Conservation (phyloP, 176 grass and related monocot genomes). For the Zoysia japonica region DNA sequence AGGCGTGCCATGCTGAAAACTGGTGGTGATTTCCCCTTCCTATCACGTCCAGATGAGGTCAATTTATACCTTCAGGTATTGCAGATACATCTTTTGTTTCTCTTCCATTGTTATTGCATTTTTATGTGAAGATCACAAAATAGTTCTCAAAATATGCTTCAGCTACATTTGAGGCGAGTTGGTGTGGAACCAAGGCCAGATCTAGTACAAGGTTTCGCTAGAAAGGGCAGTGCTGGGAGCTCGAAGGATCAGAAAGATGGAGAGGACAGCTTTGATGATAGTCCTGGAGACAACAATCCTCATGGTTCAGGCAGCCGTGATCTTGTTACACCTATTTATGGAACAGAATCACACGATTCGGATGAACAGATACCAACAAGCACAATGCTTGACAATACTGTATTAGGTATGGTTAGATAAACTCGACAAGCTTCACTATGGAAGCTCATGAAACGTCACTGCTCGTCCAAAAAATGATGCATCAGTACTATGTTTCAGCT, state of each 20-base stretch:
- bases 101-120: constrained; percentile 19
- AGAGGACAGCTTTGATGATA: constrained; percentile 44
- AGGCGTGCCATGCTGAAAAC: constrained; percentile 78
- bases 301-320: constrained; percentile 34
- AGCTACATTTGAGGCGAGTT: constrained; percentile 95
- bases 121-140: constrained; percentile 1
- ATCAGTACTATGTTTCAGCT: constrained; percentile 16
- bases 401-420: constrained; percentile 39
- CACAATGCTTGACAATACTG: constrained; percentile 39
- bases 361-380: constrained; percentile 49
- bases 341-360: constrained; percentile 56
- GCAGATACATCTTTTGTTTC: not conserved
- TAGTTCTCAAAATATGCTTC: constrained; percentile 38
- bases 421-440: constrained; percentile 32
- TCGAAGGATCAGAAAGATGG: constrained; percentile 47
- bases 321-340: constrained; percentile 35
- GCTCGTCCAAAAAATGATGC: not conserved
- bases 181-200: constrained; percentile 86
- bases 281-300: constrained; percentile 19
- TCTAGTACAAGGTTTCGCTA: constrained; percentile 55
- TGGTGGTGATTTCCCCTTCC: constrained; percentile 96
- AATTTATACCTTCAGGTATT: constrained; percentile 97
- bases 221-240: constrained; percentile 54
- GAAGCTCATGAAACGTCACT: constrained; percentile 34
- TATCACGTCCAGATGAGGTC: constrained; percentile 93